Evolutionary conservation across 2,329 filamentous ascomycete species (phyloP), one percentile per base, ranked within the genome.

Genomic region (Hypoxylon sp.): DNA sequence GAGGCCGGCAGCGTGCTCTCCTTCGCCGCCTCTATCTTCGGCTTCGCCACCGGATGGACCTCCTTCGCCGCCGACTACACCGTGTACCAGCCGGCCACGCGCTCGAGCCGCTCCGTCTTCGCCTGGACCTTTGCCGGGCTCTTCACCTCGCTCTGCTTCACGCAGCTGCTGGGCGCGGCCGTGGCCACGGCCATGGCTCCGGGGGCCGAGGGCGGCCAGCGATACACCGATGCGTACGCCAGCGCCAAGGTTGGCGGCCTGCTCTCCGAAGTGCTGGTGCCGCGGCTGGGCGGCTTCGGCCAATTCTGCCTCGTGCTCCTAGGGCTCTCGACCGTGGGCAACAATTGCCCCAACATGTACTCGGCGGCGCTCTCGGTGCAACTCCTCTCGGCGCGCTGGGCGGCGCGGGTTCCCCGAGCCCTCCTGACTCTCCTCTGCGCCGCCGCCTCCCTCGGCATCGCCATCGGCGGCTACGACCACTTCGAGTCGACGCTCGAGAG

Each of bases 11-110:
- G 78, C 52, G 74, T 88, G 35, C 78, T 95, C 41, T 87, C 85
- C 54, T 89, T 89, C 68, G 82, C 86, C 40, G 81, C 87, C 10
- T 82, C 87, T 15, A 78, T 92, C 27, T 88, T 85, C 72, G 84
- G 88, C 33, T 88, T 89, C 69, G 81, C 87, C 15, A 87, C 89
- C 1, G 84, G 90, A 53, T 95, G 91, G 90, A 86, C 88, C 1
- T 83, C 83, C 5, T 90, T 88, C 58, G 89, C 90, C 0, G 87
- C 89, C 7, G 90, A 94, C 70, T 94, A 92, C 73, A 91, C 88
- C 18, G 88, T 91, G 47, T 93, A 93, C 74, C 90, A 92, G 67
- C 89, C 89, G 0, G 77, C 80, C 2, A 79, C 75, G 20, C 85
- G 85, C 35, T 82, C 83, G 24, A 81, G 84, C 18, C 72, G 72